Base-by-base conservation (phyloP, 371 early-diverging fungal genomes). In the Lichtheimia ramosa region DNA sequence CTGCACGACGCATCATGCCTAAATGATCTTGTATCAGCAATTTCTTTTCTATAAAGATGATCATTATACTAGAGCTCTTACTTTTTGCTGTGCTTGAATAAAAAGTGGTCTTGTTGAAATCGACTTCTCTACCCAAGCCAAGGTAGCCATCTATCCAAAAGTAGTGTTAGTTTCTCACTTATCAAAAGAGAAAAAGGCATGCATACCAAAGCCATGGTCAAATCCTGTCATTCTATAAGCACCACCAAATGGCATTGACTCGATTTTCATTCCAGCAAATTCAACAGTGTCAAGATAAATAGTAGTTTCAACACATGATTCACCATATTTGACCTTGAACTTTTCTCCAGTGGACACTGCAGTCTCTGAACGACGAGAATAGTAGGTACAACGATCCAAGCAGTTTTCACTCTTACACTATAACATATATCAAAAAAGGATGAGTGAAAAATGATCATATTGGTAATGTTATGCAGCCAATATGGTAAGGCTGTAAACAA, bases 201-300 rank as follows among this genome's bases (percentile, higher is more conserved):
- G 16, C 51, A 55, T 71, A 74, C 75, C 75, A 63, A 77, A 77
- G 34, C 78, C 78, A 56, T 61, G 43, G 25, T 58, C 78, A 52
- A 77, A 77, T 20, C 74, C 78, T 56, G 57, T 66, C 78, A 77
- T 77, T 43, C 68, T 65, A 62, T 74, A 74, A 20, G 78, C 78
- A 27, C 73, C 73, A 62, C 78, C 78, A 27, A 77, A 72, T 23
- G 78, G 78, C 67, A 72, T 66, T 42, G 74, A 56, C 18, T 63
- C 55, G 21, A 77, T 71, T 7, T 48, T 66, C 40, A 72, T 50
- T 46, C 71, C 73, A 51, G 66, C 63, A 39, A 77, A 77, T 43
- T 66, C 65, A 56, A 77, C 64, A n/a, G 69, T 70, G 57, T 77
- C 78, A 3, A 55, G 58, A 20, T 74, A 77, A 43, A 77, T 43